These are phyloP conservation scores for Erythrobasidium hasegawianum DNA, from an alignment of 1,284 basidiomycete genomes.

Conservation along the genomic window DNA sequence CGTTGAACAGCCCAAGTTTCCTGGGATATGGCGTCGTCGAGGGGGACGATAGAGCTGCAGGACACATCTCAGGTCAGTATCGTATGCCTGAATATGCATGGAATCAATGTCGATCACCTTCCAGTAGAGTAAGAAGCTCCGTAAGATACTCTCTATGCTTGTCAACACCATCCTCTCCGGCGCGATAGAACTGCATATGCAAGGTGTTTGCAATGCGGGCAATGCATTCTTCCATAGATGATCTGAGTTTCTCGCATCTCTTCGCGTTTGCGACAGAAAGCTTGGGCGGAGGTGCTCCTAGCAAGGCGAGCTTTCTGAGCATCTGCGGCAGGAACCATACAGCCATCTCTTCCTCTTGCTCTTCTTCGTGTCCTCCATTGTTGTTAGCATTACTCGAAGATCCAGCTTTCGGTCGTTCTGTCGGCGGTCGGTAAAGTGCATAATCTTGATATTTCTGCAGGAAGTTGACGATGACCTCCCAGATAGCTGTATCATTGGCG, in stretches of 20 bases:
- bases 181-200: constrained; percentile 7
- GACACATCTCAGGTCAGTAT: too few species aligned
- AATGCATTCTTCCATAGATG: constrained; percentile 8
- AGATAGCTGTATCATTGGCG: background rate
- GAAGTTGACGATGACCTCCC: constrained; percentile 23
- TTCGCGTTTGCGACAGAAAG: background rate
- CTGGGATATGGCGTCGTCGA: too few species aligned
- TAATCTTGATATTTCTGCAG: constrained; percentile 25
- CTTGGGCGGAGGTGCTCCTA: background rate
- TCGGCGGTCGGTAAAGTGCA: constrained; percentile 10
- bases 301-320: constrained; percentile 6
- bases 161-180: constrained; percentile 13
- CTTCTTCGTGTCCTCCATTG: background rate
- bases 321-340: constrained; percentile 21
- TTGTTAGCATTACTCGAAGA: background rate
- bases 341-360: constrained; percentile 11
- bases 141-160: constrained; percentile 8
- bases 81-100: too few species aligned
- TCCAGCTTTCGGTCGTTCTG: background rate
- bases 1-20: background rate
- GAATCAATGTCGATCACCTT: too few species aligned
- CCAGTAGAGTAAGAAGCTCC: background rate
- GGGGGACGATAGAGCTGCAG: too few species aligned
- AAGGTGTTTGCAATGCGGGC: background rate
- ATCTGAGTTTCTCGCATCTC: background rate